Evolutionary conservation across 2,329 filamentous ascomycete species (phyloP).

Genomic region (Penicillium sp.): DNA sequence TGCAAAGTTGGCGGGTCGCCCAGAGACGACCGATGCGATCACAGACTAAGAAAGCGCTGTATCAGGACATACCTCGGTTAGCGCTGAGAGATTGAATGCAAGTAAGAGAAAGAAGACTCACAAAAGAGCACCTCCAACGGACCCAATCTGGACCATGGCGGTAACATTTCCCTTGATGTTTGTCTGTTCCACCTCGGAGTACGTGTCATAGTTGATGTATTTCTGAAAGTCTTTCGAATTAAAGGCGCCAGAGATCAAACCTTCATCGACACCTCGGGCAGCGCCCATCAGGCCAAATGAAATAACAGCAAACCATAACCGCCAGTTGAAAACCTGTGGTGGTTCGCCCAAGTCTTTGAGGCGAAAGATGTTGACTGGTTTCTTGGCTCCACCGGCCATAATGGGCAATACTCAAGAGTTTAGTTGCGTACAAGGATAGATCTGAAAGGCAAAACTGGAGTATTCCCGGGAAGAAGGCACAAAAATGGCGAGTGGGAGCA

Average conservation of each 20-base stretch:
- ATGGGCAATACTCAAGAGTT: conserved; percentile 5
- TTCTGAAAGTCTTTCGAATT: conserved; percentile 64
- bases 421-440: background rate
- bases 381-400: conserved; percentile 48
- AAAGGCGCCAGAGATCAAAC: conserved; percentile 71
- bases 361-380: conserved; percentile 56
- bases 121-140: conserved; percentile 68
- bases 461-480: background rate
- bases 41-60: conserved; percentile 51
- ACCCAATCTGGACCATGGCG: conserved; percentile 78
- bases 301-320: conserved; percentile 72
- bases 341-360: conserved; percentile 65
- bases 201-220: conserved; percentile 58
- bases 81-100: background rate
- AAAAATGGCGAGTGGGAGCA: background rate
- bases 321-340: conserved; percentile 71
- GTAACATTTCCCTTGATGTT: conserved; percentile 75
- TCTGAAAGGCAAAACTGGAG: background rate
- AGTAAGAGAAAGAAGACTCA: conserved; percentile 26
- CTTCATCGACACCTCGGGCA: conserved; percentile 76
- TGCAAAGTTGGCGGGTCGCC: conserved; percentile 43
- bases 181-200: conserved; percentile 55
- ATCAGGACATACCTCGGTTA: background rate
- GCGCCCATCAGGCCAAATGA: conserved; percentile 74
- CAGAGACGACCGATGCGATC: conserved; percentile 48